Evolutionary conservation across 129 eudicot species (phyloP), one percentile per base, ranked within the genome.

Genomic region (Artemisia tridentata): DNA sequence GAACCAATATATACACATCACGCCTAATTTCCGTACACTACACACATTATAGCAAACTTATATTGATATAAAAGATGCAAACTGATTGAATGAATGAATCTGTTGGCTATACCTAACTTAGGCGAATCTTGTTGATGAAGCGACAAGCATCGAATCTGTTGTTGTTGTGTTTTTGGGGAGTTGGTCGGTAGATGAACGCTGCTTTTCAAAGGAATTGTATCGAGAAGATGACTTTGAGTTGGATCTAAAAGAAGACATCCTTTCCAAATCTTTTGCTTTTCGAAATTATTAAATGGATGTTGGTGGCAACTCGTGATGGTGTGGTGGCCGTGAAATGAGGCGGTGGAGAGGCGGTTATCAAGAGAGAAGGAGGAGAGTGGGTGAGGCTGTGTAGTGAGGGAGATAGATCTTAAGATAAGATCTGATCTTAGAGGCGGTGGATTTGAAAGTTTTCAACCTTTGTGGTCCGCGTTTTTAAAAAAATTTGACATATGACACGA

Each of bases 101-200:
- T 60, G 63, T 68, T n/a, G n/a, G n/a, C n/a, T 50, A 21, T 77
- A 78, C 81, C 77, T 71, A 63, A 55, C 57, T 63, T 67, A 56
- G 74, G 80, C 61, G 74, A 75, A 47, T 67, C 66, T 50, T 47
- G 77, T 49, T 45, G 72, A 43, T 71, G 67, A 29, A 78, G 57
- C n/a, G 81, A 14, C 77, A 78, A 72, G 60, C 81, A 78, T 25
- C 76, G 81, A 15, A 78, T 45, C 45, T 71, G 71, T 72, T 19
- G 83, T 76, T 7, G 23, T 41, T 11, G 67, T 55, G n/a, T n/a
- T n/a, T 27, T 63, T 72, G 45, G 74, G 74, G 45, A 38, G 45
- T 6, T 38, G 74, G 18, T 85, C 86, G n/a, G 84, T 67, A 3
- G 96, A 89, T 11, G 96, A 86, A 0, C 89, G 43, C 45, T 38